These are phyloP conservation scores for Schwanniomyces occidentalis DNA, from an alignment of 805 yeast species.

Conservation along the genomic window DNA sequence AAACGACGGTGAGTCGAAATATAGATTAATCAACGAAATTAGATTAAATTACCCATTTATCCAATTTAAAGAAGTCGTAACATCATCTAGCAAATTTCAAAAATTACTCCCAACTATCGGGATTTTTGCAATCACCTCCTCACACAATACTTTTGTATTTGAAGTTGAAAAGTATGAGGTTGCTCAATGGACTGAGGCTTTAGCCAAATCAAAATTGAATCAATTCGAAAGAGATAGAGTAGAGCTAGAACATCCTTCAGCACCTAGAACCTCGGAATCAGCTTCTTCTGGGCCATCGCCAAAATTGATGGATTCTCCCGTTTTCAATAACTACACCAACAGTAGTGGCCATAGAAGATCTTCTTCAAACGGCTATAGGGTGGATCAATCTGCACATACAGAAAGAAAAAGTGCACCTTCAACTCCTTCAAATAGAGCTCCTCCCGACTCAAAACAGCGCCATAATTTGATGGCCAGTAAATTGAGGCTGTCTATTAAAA, in stretches of 20 bases:
- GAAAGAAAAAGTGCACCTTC: not conserved
- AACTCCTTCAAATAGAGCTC: not conserved
- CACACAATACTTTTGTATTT: conserved; percentile 54
- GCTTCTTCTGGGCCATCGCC: conserved; percentile 15
- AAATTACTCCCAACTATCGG: conserved; percentile 42
- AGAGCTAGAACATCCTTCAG: not conserved
- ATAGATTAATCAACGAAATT: conserved; percentile 55
- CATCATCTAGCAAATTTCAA: conserved; percentile 24
- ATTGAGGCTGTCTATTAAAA: conserved; percentile 8
- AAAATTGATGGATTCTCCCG: conserved; percentile 23
- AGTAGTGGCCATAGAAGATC: not conserved
- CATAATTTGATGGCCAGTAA: conserved; percentile 5
- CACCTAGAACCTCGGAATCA: conserved; percentile 2
- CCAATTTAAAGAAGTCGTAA: conserved; percentile 58
- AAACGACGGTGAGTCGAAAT: conserved; percentile 38
- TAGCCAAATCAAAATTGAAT: conserved; percentile 49
- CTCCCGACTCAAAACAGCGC: conserved; percentile 2
- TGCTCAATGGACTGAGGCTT: conserved; percentile 56
- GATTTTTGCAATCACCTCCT: conserved; percentile 57
- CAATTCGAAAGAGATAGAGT: conserved; percentile 46
- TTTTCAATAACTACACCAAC: conserved; percentile 9
- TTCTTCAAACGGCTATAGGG: not conserved
- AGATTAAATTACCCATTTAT: conserved; percentile 52
- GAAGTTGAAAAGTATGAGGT: conserved; percentile 55
- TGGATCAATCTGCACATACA: not conserved